Evolutionary conservation across 495 filamentous ascomycete species (phyloP), one percentile per base, ranked within the genome.

Genomic region (Thozetella sp.): DNA sequence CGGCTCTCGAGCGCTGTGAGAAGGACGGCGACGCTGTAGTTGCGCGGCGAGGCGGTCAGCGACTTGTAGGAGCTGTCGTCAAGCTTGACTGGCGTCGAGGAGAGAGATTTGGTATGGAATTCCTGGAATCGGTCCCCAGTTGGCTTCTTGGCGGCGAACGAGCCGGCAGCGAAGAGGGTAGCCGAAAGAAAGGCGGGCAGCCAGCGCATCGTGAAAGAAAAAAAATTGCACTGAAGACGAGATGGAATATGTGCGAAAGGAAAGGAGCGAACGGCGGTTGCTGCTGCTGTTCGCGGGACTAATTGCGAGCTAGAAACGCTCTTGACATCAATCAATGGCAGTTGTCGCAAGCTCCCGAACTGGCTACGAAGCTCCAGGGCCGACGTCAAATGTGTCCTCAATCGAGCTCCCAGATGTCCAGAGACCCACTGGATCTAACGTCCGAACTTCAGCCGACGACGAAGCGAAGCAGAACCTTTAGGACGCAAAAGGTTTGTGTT

Each of bases 1-100:
- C 91, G 85, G 40, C 88, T 68, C 66, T 97, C 93, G 62, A 92
- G 73, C 54, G 95, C 95, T 11, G 96, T 99, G 55, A 99, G 78
- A 27, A 98, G 84, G 1, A 98, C 86, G 9, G 86, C 90, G 15
- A 88, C 83, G 30, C 88, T 86, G 70, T 97, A 96, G 72, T 98
- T 90, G 55, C 95, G 85, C 26, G 96, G 91, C 2, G 83, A 75
- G 1, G 85, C 71, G 0, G 90, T 95, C 57, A 98, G 76, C 61
- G 90, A 82, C 53, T 85, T 83, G 76, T 94, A 98, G 25, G 81
- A 78, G 6, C 77, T 63, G 72, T 96, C 93, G 72, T 87, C 80
- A 60, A 99, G 83, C 76, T 92, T 83, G 66, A 97, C 63, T 2
- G 93, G 88, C 23, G 83, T 67, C 0, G 85, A 86, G 25, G 87